These are phyloP conservation scores for Acephala macrosclerotiorum DNA, from an alignment of 2,329 filamentous ascomycete species.

Conservation along the genomic window DNA sequence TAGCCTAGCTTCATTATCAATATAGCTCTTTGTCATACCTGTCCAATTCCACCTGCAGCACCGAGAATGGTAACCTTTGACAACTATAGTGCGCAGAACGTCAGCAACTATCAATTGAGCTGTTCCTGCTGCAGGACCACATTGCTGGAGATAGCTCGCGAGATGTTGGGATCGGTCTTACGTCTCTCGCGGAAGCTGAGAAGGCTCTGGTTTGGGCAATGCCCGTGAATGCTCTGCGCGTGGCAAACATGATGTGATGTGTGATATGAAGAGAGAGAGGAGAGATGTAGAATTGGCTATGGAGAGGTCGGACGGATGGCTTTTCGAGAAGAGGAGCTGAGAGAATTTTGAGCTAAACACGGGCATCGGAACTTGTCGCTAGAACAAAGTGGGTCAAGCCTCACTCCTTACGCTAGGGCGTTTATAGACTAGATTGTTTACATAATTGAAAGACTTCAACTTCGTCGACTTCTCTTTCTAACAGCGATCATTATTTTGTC, in stretches of 20 bases:
- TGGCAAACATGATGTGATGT: conserved; percentile 73
- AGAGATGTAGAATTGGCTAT: conserved; percentile 26
- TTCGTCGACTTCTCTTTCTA: too few relatives aligned
- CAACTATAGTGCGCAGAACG: conserved; percentile 62
- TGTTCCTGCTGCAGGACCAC: conserved; percentile 8
- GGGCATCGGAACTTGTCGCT: not conserved
- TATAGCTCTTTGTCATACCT: not conserved
- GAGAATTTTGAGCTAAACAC: not conserved
- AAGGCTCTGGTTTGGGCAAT: conserved; percentile 79
- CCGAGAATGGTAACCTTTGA: conserved; percentile 98
- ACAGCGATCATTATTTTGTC: too few relatives aligned
- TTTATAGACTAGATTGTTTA: not conserved
- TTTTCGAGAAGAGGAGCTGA: conserved; percentile 13
- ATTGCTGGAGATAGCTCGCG: conserved; percentile 18
- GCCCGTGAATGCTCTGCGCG: conserved; percentile 62
- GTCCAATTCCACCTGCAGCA: conserved; percentile 97
- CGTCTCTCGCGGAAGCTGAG: conserved; percentile 80
- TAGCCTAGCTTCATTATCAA: not conserved
- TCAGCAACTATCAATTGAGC: conserved; percentile 36
- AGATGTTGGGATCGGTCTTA: conserved; percentile 52
- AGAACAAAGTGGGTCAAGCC: conserved; percentile 6
- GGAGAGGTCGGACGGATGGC: conserved; percentile 30
- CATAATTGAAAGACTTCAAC: not conserved
- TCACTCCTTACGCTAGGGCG: not conserved
- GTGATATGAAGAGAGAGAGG: conserved; percentile 27